Evolutionary conservation across 768 basidiomycete species (phyloP), one percentile per base, ranked within the genome.

Genomic region (Steccherinum ochraceum): DNA sequence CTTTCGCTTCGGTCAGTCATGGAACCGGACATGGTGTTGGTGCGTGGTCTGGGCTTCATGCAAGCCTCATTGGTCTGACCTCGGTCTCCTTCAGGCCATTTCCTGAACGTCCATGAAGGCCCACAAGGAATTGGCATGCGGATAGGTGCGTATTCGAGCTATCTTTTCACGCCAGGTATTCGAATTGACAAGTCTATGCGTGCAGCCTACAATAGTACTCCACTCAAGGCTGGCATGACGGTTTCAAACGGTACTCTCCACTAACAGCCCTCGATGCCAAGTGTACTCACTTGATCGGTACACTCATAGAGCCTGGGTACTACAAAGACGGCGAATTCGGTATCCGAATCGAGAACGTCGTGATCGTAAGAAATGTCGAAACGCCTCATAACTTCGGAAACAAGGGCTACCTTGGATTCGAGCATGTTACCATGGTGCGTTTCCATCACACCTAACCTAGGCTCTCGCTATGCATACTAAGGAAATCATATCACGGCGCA

Each of bases 21-120:
- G 89, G 91, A 3, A 96, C 94, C 18, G 93, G 93, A 0, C 95
- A 97, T 59, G 95, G 96, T 26, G 88, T 99, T 25, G 95, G 64
- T 61, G 26, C 16, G 61, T 60, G 10, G 3, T 19, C 39, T 21
- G 16, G n/a, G 35, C 18, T 13, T 41, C 30, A 13, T 21, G 21
- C 12, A 7, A 39, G 11, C 41, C 10, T n/a, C 43, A 5, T 13
- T 35, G 4, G 16, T 41, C 35, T 25, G 12, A 4, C 40, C 48
- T 7, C 52, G 16, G 3, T 21, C 18, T 27, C 11, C 0, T 13
- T 2, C 18, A 64, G 63, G 95, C 0, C 85, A 89, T 57, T 98
- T 87, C 71, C 69, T 98, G 49, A 96, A 96, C 54, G 94, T 97
- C 0, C 94, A 97, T 60, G 93, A 98, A 76, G 74, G 80, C 2